Evolutionary conservation across 768 basidiomycete genomes (phyloP).

Genomic region (Arthromyces matolae): DNA sequence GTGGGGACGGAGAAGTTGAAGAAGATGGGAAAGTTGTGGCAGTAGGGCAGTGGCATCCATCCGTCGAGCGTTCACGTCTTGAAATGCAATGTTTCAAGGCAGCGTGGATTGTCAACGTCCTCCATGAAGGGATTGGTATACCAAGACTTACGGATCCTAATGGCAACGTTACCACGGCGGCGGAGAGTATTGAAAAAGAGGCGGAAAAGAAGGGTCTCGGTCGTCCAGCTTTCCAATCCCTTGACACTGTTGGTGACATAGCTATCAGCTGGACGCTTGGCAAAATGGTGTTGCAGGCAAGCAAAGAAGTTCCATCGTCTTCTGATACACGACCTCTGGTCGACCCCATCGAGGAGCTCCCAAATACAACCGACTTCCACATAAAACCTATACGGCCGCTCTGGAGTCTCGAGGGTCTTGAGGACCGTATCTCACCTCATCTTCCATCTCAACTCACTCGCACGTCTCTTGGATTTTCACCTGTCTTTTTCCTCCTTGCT

Average conservation of each 20-base stretch:
- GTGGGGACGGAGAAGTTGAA: constrained; percentile 65
- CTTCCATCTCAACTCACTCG: constrained; percentile 61
- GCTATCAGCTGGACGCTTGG: constrained; percentile 98
- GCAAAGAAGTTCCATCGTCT: constrained; percentile 67
- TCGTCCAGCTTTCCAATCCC: constrained; percentile 82
- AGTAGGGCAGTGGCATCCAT: constrained; percentile 63
- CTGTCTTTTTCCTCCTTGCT: constrained; percentile 59
- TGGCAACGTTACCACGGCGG: constrained; percentile 69
- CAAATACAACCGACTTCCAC: constrained; percentile 47
- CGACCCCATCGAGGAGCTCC: constrained; percentile 69
- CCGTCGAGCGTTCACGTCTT: constrained; percentile 79
- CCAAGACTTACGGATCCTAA: constrained; percentile 86
- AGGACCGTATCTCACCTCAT: constrained; percentile 63
- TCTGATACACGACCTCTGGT: constrained; percentile 52
- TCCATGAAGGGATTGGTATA: constrained; percentile 94
- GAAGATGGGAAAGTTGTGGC: constrained; percentile 58
- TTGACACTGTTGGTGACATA: constrained; percentile 89
- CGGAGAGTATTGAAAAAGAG: constrained; percentile 67
- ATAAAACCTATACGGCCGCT: constrained; percentile 65
- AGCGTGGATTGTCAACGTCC: constrained; percentile 93
- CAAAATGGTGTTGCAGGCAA: constrained; percentile 98
- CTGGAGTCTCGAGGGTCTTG: constrained; percentile 54
- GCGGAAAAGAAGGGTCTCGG: constrained; percentile 83
- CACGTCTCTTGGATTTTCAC: constrained; percentile 69
- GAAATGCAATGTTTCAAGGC: constrained; percentile 99